Base-by-base conservation (phyloP, 768 basidiomycete genomes). In the Pisolithus microcarpus region DNA sequence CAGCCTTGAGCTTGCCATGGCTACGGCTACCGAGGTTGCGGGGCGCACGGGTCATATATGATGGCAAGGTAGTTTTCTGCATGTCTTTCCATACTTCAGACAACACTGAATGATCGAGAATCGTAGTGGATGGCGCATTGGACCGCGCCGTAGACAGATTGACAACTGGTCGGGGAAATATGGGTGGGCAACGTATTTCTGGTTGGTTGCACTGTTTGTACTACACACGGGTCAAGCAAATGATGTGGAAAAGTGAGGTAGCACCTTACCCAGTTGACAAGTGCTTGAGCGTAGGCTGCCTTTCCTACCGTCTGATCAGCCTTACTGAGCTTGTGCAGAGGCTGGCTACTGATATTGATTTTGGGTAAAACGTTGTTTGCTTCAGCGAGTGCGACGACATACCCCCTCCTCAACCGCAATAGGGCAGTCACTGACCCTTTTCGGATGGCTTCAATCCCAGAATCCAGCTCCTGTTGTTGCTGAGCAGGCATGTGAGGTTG, bases 1-100 rank as follows among this genome's bases (percentile, higher is more conserved):
- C 51, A 23, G 66, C 66, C 47, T 69, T 69, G 7, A 71, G 58
- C 38, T 69, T 69, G 19, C 65, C 66, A 56, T 69, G 68, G 1
- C 38, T 55, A 15, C 50, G 30, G 38, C 70, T 63, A 10, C 70
- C 67, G 38, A 69, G 56, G 52, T 70, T 70, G 9, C 2, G 52
- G n/a, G 69, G 70, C 42, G 60, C 66, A 2, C 58, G 55, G 23
- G 59, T 47, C 18, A 64, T 53, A 55, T 49, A 56, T 23, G 51
- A 47, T 8, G 61, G 61, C 13, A 62, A 28, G 13, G 43, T 37
- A 23, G 62, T 56, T 16, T 36, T 30, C 16, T 28, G 30, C 36
- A 53, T 49, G 28, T 53, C 52, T 30, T 18, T 16, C 52, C 40
- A 48, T 13, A 52, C 47, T 48, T 48, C 52, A 8, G 19, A 15